Conservation (phyloP, 192 early-diverging fungal species). For the Mortierella claussenii region DNA sequence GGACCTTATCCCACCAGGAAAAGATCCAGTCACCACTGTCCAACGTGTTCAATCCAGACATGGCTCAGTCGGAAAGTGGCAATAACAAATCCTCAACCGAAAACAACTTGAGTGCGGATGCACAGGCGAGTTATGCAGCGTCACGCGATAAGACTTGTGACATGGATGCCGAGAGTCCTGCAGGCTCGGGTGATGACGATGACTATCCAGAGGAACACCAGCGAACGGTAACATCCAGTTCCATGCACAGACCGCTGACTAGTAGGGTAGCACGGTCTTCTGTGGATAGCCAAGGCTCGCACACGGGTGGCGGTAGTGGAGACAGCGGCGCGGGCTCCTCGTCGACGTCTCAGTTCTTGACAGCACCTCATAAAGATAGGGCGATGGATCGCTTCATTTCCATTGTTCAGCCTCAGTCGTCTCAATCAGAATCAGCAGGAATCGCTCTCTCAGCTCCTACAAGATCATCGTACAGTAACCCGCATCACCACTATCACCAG, state of each 20-base stretch:
- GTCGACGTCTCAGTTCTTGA: not conserved
- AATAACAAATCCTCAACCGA: conserved; percentile 31
- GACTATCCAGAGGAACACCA: conserved; percentile 39
- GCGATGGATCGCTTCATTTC: conserved; percentile 16
- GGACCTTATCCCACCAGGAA: conserved; percentile 44
- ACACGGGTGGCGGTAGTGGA: not conserved
- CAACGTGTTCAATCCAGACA: conserved; percentile 49
- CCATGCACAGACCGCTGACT: conserved; percentile 1
- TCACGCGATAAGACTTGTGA: conserved; percentile 24
- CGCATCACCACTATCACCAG: conserved; percentile 21
- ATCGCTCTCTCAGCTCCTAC: conserved; percentile 25
- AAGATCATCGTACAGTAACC: conserved; percentile 20
- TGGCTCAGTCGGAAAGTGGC: conserved; percentile 25
- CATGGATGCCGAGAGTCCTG: conserved; percentile 22
- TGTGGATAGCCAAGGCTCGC: conserved; percentile 22
- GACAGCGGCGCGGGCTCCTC: not conserved
- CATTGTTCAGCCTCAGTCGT: conserved; percentile 9
- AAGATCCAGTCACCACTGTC: conserved; percentile 48
- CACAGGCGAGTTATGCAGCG: conserved; percentile 3
- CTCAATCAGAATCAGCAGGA: conserved; percentile 11
- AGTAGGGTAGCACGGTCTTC: conserved; percentile 19
- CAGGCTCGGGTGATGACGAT: conserved; percentile 38
- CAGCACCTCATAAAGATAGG: conserved; percentile 4
- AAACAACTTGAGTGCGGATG: conserved; percentile 8
- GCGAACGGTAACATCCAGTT: conserved; percentile 16